Evolutionary conservation across 1,284 basidiomycete species (phyloP).

Genomic region (Anthracocystis walkeri): DNA sequence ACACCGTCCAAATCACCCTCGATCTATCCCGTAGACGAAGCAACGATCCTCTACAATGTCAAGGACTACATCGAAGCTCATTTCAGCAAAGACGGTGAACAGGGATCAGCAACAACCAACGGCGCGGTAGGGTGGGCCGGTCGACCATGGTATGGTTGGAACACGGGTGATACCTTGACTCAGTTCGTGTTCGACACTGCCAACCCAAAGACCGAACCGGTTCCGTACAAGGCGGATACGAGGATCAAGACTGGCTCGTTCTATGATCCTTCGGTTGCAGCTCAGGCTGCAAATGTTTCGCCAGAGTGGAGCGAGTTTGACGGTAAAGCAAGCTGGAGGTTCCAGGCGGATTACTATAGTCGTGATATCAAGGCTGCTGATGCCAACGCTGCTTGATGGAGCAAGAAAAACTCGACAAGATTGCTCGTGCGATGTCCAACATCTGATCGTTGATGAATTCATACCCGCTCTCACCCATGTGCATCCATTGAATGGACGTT

Average conservation of each 20-base stretch:
- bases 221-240: constrained; percentile 37
- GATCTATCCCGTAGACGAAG: constrained; percentile 27
- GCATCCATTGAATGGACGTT: background rate
- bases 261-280: constrained; percentile 32
- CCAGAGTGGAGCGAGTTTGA: constrained; percentile 48
- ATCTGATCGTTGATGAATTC: background rate
- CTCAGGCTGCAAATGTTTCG: constrained; percentile 11
- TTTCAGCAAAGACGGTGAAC: constrained; percentile 22
- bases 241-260: constrained; percentile 27
- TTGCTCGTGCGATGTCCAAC: background rate
- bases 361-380: constrained; percentile 37
- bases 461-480: background rate
- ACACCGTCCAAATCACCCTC: constrained; percentile 38
- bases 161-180: constrained; percentile 33
- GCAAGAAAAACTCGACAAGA: too few relatives aligned
- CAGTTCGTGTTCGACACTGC: constrained; percentile 42
- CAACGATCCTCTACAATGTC: constrained; percentile 41
- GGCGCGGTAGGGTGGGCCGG: constrained; percentile 36
- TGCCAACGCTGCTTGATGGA: constrained; percentile 11
- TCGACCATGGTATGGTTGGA: constrained; percentile 48
- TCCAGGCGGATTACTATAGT: constrained; percentile 36
- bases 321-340: constrained; percentile 36
- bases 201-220: constrained; percentile 24
- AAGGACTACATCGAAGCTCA: constrained; percentile 42
- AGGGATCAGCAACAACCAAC: constrained; percentile 24